Base-by-base conservation (phyloP, 208 protist species). In the Kentomonas sorsogonicus region DNA sequence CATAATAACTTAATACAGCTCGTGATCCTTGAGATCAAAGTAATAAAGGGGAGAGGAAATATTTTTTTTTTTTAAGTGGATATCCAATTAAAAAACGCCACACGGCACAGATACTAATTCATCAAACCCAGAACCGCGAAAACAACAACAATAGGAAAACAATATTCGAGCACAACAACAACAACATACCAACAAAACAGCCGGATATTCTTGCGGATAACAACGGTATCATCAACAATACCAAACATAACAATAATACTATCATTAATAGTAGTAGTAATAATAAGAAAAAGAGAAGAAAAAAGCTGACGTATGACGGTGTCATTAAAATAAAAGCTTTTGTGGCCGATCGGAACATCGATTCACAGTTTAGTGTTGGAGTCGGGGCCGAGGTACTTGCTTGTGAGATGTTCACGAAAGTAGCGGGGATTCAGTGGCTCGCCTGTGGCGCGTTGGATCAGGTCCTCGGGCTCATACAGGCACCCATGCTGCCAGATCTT, bases 381-480 rank as follows among this genome's bases (percentile, higher is more conserved):
- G 23, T 66, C 45, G 10, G 34, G 13, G 41, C 68, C 65, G 16
- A 78, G 72, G 69, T 89, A 93, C 38, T 86, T 82, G 6, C 69
- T 39, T 48, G 77, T 70, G 10, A 91, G 67, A 48, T 91, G 83
- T 43, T 70, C 59, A 11, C 79, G 68, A 62, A 88, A 86, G 53
- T 82, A 72, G 33, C 72, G 10, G n/a, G 83, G 62, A 47, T 91
- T 87, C n/a, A 96, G 65, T 2, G 20, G 10, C 66, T 91, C 78
- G 4, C 80, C 86, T 1, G 82, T 89, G n/a, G 82, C 81, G 45
- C 77, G 58, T 40, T 56, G 50, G 48, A 91, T 72, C 43, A 93
- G 70, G 22, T 91, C 79, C 20, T 89, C 74, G 38, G 71, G 81
- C 54, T 65, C 59, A 53, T 69, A 76, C 2, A 72, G 40, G 23